These are phyloP conservation scores for Saccharum officinarum DNA, from an alignment of 176 grass and related monocot genomes.

Conservation along the genomic window DNA sequence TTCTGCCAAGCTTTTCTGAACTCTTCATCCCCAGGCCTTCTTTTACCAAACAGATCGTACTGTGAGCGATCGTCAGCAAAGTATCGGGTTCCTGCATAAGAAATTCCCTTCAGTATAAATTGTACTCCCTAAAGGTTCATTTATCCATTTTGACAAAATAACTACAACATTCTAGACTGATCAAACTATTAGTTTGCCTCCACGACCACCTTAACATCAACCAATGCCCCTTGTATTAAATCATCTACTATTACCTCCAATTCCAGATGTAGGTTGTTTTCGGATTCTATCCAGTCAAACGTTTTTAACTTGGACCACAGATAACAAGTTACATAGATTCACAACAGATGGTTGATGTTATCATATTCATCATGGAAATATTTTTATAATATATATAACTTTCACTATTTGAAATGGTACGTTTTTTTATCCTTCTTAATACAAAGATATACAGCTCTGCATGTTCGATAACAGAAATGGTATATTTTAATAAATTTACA, in stretches of 20 bases:
- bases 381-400: not conserved
- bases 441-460: not conserved
- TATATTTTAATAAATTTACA: not conserved
- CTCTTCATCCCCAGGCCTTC: conserved; percentile 76
- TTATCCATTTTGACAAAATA: not conserved
- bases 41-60: conserved; percentile 81
- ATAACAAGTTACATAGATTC: not conserved
- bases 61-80: conserved; percentile 52
- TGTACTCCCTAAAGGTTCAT: not conserved
- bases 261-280: not conserved
- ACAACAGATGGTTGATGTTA: not conserved
- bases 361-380: not conserved
- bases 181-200: not conserved
- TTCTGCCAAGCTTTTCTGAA: conserved; percentile 89
- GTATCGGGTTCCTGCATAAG: conserved; percentile 51
- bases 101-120: not conserved
- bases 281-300: not conserved
- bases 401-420: not conserved
- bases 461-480: not conserved
- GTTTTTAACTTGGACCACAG: not conserved
- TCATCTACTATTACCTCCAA: not conserved
- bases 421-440: not conserved
- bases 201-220: not conserved
- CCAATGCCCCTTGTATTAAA: not conserved
- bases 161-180: conserved; percentile 22